Base-by-base conservation (phyloP, 2,329 filamentous ascomycete species). In the Teratosphaeriaceae sp. region DNA sequence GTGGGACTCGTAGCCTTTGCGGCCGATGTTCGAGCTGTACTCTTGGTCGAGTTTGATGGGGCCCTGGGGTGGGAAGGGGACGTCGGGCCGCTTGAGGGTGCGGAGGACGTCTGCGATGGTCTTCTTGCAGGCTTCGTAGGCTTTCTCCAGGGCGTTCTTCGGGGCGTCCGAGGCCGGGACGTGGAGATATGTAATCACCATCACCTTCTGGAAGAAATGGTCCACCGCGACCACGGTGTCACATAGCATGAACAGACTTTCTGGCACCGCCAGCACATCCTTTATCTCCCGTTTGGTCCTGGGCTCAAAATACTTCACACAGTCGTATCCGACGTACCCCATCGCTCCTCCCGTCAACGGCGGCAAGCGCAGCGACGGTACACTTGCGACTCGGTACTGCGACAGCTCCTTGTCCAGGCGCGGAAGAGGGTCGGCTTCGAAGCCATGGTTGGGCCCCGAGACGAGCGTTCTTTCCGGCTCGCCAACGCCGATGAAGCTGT, bases 311-410 rank as follows among this genome's bases (percentile, higher is more conserved):
- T 97, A 97, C 60, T 84, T 82, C 57, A 98, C 87, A 65, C 92
- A 98, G 64, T 98, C 92, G 62, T 98, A 98, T 41, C 89, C 89
- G 5, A 97, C 88, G 64, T 97, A 98, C 46, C 92, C 92, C 57
- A 98, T 88, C 11, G 89, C 92, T 38, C 92, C 92, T 30, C 89
- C 92, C 0, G 86, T 87, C 68, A 98, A 72, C 20, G 87, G 85
- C 40, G 92, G 92, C 27, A 98, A 75, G 56, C 78, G 78, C 58
- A 97, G 70, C 1, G 82, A 86, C 0, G 92, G 89, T 3, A 98
- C 79, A 30, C 85, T 78, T 24, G 88, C 85, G 50, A 96, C 86
- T 20, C 86, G 78, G 64, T 82, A 84, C 59, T 85, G 74, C 15
- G 80, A 76, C 34, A 98, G 76, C 67, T 96, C 88, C 50, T 78